Evolutionary conservation across 2,329 filamentous ascomycete genomes (phyloP).

Genomic region (Didymella sp.): DNA sequence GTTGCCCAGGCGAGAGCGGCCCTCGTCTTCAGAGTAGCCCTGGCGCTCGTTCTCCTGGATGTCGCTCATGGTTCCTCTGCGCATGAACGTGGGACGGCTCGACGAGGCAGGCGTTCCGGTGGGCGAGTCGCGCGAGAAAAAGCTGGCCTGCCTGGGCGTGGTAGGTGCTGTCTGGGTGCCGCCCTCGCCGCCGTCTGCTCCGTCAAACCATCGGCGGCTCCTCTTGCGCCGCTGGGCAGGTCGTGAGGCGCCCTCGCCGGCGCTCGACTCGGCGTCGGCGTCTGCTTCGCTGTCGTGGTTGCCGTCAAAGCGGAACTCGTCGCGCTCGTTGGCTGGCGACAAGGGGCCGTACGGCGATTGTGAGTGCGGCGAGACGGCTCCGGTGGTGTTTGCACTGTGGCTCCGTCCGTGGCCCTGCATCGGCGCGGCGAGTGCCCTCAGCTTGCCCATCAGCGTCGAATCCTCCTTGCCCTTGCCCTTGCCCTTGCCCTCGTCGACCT

Average conservation of each 20-base stretch:
- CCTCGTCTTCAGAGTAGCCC: constrained; percentile 60
- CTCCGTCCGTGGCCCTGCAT: constrained; percentile 60
- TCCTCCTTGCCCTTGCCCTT: constrained; percentile 58
- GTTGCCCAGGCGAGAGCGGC: constrained; percentile 53
- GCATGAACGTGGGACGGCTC: constrained; percentile 59
- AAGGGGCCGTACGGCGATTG: constrained; percentile 50
- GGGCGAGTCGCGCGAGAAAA: constrained; percentile 56
- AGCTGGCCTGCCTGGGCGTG: constrained; percentile 65
- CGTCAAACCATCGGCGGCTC: constrained; percentile 59
- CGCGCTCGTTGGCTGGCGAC: constrained; percentile 59
- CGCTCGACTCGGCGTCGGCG: constrained; percentile 85
- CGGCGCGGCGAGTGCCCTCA: constrained; percentile 74
- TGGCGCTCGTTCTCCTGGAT: constrained; percentile 56
- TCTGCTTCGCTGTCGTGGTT: constrained; percentile 73
- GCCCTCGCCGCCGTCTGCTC: constrained; percentile 47
- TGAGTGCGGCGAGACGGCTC: constrained; percentile 48
- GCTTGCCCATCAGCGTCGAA: constrained; percentile 76
- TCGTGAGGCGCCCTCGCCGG: constrained; percentile 66
- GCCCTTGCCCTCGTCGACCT: constrained; percentile 68
- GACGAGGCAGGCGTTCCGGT: constrained; percentile 39
- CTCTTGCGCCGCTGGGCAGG: constrained; percentile 66
- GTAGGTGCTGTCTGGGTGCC: constrained; percentile 70
- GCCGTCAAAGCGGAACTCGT: constrained; percentile 59
- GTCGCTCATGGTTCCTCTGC: constrained; percentile 58
- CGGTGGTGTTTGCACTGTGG: constrained; percentile 54